phyloP scores from a whole-genome alignment of 345 rosid genomes.

The Cardamine occulta region DNA sequence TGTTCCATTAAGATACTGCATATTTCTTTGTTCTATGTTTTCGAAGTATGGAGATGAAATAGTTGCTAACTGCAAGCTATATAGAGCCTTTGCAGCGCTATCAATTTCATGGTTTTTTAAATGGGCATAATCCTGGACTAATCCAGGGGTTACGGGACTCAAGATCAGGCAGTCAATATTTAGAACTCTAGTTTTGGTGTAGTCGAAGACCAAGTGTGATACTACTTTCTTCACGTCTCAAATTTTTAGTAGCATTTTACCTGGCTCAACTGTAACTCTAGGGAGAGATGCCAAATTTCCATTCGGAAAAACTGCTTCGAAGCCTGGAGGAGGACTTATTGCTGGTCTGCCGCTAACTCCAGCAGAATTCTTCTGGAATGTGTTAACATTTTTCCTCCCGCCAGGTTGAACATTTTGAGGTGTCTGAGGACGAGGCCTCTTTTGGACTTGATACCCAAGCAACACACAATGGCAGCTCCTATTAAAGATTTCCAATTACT shows the following conservation, averaged over 20 bases:
- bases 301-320: constrained; percentile 24
- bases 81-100: constrained; percentile 10
- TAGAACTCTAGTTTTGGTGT: not conserved
- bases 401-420: constrained; percentile 39
- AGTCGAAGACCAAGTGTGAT: constrained; percentile 11
- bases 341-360: constrained; percentile 37
- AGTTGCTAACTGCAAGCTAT: constrained; percentile 5
- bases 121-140: constrained; percentile 5
- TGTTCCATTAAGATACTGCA: not conserved
- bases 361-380: constrained; percentile 37
- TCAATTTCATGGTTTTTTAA: constrained; percentile 10
- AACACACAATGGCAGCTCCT: constrained; percentile 81
- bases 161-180: not conserved
- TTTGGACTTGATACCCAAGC: constrained; percentile 71
- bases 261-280: constrained; percentile 42
- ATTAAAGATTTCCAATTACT: constrained; percentile 40
- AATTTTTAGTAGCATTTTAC: constrained; percentile 41
- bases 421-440: constrained; percentile 48
- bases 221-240: constrained; percentile 13
- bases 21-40: not conserved
- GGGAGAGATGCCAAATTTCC: constrained; percentile 28
- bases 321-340: constrained; percentile 43
- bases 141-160: constrained; percentile 1
- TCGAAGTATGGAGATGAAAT: not conserved
- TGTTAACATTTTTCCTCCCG: constrained; percentile 33